These are phyloP conservation scores for Acer saccharum DNA, from an alignment of 345 rosid genomes.

Conservation along the genomic window DNA sequence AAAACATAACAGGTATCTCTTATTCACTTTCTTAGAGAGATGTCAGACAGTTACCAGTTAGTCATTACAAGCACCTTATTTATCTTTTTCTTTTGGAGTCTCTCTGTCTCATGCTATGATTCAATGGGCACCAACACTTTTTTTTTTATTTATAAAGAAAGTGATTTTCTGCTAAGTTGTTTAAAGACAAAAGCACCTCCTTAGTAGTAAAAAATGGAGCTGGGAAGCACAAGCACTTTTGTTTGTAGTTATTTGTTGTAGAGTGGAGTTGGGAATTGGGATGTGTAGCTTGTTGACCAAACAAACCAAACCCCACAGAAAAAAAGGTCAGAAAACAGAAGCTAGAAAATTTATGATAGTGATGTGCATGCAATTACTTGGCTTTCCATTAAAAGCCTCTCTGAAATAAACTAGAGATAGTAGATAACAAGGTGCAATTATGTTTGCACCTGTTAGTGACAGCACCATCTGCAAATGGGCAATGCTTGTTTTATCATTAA, in stretches of 20 bases:
- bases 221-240: neutral
- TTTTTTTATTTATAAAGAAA: neutral
- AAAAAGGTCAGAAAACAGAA: constrained; percentile 13
- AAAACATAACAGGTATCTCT: neutral
- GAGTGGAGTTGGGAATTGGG: neutral
- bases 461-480: neutral
- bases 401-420: neutral
- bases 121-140: neutral
- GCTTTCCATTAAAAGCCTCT: neutral
- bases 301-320: neutral
- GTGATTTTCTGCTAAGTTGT: neutral
- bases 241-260: neutral
- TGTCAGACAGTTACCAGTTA: constrained; percentile 15
- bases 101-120: neutral
- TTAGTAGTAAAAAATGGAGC: too few species aligned
- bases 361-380: constrained; percentile 3
- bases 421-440: neutral
- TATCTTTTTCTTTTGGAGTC: neutral
- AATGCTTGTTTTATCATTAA: neutral
- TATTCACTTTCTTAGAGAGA: constrained; percentile 11
- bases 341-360: constrained; percentile 24
- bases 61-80: constrained; percentile 2
- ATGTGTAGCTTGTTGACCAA: constrained; percentile 11
- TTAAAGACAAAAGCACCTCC: neutral
- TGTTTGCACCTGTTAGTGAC: neutral